phyloP scores from a whole-genome alignment of 495 filamentous ascomycete species.

The Cudoniella acicularis region DNA sequence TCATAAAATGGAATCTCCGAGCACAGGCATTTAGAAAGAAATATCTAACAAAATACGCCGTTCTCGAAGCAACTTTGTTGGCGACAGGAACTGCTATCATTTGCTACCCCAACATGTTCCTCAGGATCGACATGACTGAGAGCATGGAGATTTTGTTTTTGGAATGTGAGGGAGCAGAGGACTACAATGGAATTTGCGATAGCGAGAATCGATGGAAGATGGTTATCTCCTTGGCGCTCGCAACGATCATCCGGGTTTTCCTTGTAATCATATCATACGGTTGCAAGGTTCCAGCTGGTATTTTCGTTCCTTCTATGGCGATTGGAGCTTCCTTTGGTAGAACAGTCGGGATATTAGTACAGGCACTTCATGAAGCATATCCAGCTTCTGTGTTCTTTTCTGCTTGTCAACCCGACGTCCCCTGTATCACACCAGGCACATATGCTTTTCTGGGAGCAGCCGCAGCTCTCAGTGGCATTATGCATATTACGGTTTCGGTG shows the following conservation, averaged over 20 bases:
- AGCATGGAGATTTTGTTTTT: conserved; percentile 97
- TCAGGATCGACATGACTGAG: conserved; percentile 98
- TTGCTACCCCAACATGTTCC: conserved; percentile 94
- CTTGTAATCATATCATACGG: conserved; percentile 96
- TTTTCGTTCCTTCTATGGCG: conserved; percentile 97
- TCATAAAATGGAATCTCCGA: conserved; percentile 97
- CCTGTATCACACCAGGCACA: conserved; percentile 93
- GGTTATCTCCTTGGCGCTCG: conserved; percentile 72
- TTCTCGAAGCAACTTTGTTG: conserved; percentile 83
- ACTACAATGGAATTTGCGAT: conserved; percentile 92
- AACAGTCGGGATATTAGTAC: conserved; percentile 90
- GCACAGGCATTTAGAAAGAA: conserved; percentile 93
- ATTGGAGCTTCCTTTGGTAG: conserved; percentile 91
- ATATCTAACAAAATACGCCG: conserved; percentile 78
- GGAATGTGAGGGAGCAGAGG: conserved; percentile 89
- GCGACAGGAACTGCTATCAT: conserved; percentile 81
- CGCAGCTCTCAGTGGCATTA: conserved; percentile 95
- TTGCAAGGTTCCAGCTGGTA: conserved; percentile 96
- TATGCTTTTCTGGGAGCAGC: conserved; percentile 93
- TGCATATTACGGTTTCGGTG: conserved; percentile 95
- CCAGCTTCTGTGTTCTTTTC: conserved; percentile 82
- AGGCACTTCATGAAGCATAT: conserved; percentile 79
- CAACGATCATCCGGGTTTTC: conserved; percentile 75
- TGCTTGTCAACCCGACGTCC: conserved; percentile 84
- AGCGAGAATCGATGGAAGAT: conserved; percentile 69